A percentile compares a stretch with the other conserved stretches of the same genome.
Evolutionary conservation across 495 filamentous ascomycete genomes (phyloP).

Genomic region (Penicillium goetzii): DNA sequence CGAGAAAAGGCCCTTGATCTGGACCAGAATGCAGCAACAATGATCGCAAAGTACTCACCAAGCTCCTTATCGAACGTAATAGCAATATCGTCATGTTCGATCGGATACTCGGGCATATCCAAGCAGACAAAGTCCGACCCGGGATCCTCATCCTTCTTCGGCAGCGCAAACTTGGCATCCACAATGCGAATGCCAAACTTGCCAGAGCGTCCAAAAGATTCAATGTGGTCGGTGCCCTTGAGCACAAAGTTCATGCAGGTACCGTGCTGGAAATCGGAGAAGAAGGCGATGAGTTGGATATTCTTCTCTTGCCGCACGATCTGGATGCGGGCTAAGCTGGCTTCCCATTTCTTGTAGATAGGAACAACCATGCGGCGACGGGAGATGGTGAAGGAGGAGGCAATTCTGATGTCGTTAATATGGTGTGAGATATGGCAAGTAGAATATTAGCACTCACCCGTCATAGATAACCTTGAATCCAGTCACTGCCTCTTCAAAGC

Average conservation of each 20-base stretch:
- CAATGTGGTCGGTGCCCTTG: conserved; percentile 78
- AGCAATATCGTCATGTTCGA: conserved; percentile 87
- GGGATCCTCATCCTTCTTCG: conserved; percentile 60
- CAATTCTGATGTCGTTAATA: conserved; percentile 48
- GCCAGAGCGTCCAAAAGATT: conserved; percentile 66
- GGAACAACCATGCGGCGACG: conserved; percentile 87
- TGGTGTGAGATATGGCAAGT: neutral
- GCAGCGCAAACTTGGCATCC: conserved; percentile 88
- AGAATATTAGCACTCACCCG: conserved; percentile 42
- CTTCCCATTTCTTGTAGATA: conserved; percentile 89
- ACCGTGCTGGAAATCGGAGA: conserved; percentile 76
- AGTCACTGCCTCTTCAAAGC: conserved; percentile 75
- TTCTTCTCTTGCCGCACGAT: conserved; percentile 73
- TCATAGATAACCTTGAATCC: conserved; percentile 78
- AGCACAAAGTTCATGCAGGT: conserved; percentile 85
- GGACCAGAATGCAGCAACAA: neutral
- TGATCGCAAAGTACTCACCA: conserved; percentile 59
- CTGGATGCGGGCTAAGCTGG: conserved; percentile 72
- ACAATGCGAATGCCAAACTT: conserved; percentile 74
- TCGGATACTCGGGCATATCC: conserved; percentile 84
- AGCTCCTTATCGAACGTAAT: conserved; percentile 78
- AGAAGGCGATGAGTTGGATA: conserved; percentile 78
- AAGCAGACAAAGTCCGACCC: conserved; percentile 74
- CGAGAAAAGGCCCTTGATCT: neutral
- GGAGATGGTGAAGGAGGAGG: conserved; percentile 74